Conservation (phyloP, 352 stramenopile genomes). For the Globisporangium takayamanum region DNA sequence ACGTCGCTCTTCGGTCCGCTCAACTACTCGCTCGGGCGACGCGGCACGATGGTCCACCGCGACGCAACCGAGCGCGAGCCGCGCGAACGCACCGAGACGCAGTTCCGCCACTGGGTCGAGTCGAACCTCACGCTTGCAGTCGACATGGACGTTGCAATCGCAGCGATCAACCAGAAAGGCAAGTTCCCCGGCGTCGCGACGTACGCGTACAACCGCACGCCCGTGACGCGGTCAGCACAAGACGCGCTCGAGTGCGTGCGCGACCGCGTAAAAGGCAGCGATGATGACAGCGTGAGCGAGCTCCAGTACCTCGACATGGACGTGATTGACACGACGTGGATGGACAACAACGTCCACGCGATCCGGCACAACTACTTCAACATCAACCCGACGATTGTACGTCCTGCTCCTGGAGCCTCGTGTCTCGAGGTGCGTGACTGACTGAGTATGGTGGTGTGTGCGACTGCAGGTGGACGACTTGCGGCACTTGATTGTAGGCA, state of each 20-base stretch:
- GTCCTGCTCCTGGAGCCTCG: neutral
- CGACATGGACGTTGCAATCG: conserved; percentile 49
- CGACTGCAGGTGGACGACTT: conserved; percentile 47
- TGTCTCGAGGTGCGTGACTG: neutral
- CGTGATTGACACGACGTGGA: conserved; percentile 72
- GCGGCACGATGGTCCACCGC: conserved; percentile 47
- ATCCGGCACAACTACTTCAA: conserved; percentile 73
- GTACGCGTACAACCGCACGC: conserved; percentile 48
- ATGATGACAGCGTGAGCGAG: conserved; percentile 3
- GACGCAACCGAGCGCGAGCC: conserved; percentile 14
- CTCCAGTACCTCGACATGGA: conserved; percentile 51
- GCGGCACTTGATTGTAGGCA: conserved; percentile 49
- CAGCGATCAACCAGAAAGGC: conserved; percentile 46
- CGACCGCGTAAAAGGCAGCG: conserved; percentile 6
- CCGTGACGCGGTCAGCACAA: conserved; percentile 1
- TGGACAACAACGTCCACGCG: conserved; percentile 67
- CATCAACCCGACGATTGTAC: conserved; percentile 55
- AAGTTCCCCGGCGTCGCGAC: conserved; percentile 42
- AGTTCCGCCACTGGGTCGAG: conserved; percentile 32
- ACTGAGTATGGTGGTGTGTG: conserved; percentile 1
- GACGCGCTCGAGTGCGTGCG: conserved; percentile 8
- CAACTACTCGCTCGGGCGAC: neutral
- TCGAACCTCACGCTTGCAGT: conserved; percentile 29
- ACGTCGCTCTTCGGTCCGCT: conserved; percentile 20
- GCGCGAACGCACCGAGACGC: conserved; percentile 21